Percentiles rank a stretch among this genome's conserved stretches.
These are phyloP conservation scores for Obelidium mucronatum DNA, from an alignment of 192 early-diverging fungal species.

Conservation along the genomic window DNA sequence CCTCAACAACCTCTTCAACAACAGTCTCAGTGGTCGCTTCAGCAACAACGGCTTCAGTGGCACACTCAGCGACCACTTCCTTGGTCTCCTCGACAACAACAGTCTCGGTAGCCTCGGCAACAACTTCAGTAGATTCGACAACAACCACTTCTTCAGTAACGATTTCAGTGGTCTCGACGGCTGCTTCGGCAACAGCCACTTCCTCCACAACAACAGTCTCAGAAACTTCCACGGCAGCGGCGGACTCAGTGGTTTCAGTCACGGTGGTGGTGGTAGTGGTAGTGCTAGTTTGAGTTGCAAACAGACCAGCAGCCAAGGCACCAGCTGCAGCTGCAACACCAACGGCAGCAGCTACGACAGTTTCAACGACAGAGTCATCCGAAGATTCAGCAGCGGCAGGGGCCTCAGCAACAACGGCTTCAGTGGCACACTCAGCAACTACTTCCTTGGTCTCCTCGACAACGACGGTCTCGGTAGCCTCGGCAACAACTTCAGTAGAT, in stretches of 20 bases:
- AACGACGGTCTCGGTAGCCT: slow-evolving; percentile 6
- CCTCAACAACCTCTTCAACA: background rate
- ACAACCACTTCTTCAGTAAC: background rate
- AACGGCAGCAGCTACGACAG: background rate
- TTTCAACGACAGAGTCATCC: background rate
- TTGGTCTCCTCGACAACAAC: background rate
- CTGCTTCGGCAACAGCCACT: background rate
- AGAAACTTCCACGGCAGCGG: background rate
- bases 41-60: background rate
- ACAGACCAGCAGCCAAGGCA: background rate
- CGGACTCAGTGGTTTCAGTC: background rate
- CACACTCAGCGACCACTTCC: too few species aligned
- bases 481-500: slow-evolving; percentile 10
- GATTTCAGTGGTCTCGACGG: background rate
- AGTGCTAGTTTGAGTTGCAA: background rate
- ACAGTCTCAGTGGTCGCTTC: background rate
- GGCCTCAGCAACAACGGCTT: background rate
- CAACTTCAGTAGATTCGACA: background rate
- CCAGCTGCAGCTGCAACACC: background rate
- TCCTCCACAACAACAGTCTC: background rate
- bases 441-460: background rate
- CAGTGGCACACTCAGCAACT: background rate
- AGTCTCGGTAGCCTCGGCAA: background rate
- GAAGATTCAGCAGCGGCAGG: background rate
- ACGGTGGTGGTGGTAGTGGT: background rate